A percentile compares a stretch with the other conserved stretches of the same genome.
phyloP scores from a whole-genome alignment of 192 early-diverging fungal genomes.

The Allomyces macrogynus region DNA sequence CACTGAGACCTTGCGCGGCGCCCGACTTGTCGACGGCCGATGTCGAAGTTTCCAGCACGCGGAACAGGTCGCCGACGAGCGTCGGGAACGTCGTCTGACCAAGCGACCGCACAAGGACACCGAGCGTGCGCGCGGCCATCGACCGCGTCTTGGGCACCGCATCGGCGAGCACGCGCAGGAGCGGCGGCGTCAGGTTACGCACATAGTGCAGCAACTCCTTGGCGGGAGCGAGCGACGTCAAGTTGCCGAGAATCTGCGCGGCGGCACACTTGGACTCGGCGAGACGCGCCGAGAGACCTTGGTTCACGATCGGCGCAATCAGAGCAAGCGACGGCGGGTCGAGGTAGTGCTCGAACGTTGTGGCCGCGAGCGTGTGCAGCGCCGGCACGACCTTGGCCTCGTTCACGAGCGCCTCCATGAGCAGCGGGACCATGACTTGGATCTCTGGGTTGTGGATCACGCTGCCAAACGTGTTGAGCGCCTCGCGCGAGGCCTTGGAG shows the following conservation, averaged over 20 bases:
- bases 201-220: conserved; percentile 87
- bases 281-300: conserved; percentile 70
- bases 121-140: conserved; percentile 80
- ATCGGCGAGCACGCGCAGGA: conserved; percentile 81
- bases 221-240: conserved; percentile 83
- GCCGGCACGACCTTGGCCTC: conserved; percentile 52
- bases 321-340: conserved; percentile 89
- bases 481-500: conserved; percentile 59
- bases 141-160: conserved; percentile 92
- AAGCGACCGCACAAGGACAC: conserved; percentile 73
- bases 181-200: conserved; percentile 51
- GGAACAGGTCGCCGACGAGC: conserved; percentile 65
- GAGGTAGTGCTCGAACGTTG: conserved; percentile 95
- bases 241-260: conserved; percentile 96
- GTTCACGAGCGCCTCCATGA: conserved; percentile 61
- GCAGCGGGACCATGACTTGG: conserved; percentile 64
- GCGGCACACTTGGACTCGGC: conserved; percentile 86
- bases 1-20: conserved; percentile 89
- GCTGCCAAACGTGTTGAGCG: conserved; percentile 70
- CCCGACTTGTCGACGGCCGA: conserved; percentile 83
- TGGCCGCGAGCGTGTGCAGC: conserved; percentile 62
- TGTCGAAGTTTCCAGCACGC: conserved; percentile 73
- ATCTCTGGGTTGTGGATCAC: conserved; percentile 98
- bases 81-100: conserved; percentile 86
- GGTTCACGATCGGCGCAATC: conserved; percentile 80